phyloP scores from a whole-genome alignment of 2,329 filamentous ascomycete species.

The Colletotrichum zoysiae region DNA sequence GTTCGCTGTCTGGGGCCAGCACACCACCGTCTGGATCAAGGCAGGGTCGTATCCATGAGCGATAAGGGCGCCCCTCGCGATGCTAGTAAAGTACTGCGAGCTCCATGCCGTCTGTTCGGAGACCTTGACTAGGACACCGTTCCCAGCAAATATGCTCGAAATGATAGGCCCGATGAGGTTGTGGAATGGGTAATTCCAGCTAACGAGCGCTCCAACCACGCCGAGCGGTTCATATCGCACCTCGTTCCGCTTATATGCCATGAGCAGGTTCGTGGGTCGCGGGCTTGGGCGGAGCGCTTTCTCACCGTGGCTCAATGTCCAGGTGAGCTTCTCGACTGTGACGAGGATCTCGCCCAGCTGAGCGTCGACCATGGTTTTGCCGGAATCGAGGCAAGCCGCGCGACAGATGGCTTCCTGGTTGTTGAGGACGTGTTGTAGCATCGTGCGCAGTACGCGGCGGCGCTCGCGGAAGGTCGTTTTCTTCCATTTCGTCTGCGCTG shows the following conservation, averaged over 20 bases:
- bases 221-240: constrained; percentile 93
- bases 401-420: constrained; percentile 90
- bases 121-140: constrained; percentile 91
- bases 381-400: constrained; percentile 90
- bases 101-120: constrained; percentile 98
- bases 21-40: constrained; percentile 86
- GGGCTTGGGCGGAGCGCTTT: constrained; percentile 77
- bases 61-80: constrained; percentile 82
- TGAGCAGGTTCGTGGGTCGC: constrained; percentile 89
- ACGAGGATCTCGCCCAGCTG: constrained; percentile 95
- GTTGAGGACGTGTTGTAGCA: constrained; percentile 86
- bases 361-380: constrained; percentile 96
- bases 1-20: constrained; percentile 86
- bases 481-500: constrained; percentile 83
- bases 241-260: constrained; percentile 94
- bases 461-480: constrained; percentile 82
- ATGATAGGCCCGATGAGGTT: constrained; percentile 94
- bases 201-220: constrained; percentile 91
- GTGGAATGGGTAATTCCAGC: constrained; percentile 98
- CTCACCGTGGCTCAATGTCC: constrained; percentile 94
- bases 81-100: constrained; percentile 81
- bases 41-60: constrained; percentile 86
- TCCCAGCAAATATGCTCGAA: constrained; percentile 89
- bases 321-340: constrained; percentile 92
- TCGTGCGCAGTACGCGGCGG: constrained; percentile 81